Percentiles rank a stretch among this genome's conserved stretches.
phyloP scores from a whole-genome alignment of 768 basidiomycete species.

The Clavaria fumosa region DNA sequence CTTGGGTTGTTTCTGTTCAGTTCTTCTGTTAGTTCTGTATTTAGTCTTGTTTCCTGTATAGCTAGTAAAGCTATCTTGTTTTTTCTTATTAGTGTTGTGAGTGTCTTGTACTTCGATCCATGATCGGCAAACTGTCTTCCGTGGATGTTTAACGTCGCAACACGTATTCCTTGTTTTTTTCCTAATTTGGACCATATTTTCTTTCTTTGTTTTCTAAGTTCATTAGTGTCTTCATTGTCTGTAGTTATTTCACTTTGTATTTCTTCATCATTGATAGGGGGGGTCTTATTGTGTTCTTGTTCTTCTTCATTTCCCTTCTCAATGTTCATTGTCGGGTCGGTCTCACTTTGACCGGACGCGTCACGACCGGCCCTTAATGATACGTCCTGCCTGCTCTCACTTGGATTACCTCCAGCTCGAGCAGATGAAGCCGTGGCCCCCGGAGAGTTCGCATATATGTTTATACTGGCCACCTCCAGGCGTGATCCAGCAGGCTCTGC shows the following conservation, averaged over 20 bases:
- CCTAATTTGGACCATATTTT: neutral
- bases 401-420: neutral
- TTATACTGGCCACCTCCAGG: too few relatives aligned
- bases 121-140: constrained; percentile 6
- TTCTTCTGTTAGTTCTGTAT: constrained; percentile 2
- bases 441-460: too few relatives aligned
- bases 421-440: neutral
- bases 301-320: neutral
- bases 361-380: neutral
- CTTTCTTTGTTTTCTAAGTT: neutral
- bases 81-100: constrained; percentile 15
- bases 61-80: constrained; percentile 17
- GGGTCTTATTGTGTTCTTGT: neutral
- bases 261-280: neutral
- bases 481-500: too few relatives aligned
- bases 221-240: neutral
- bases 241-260: neutral
- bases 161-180: constrained; percentile 7
- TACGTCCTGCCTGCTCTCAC: neutral
- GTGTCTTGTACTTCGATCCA: constrained; percentile 14
- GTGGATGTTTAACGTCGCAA: constrained; percentile 16
- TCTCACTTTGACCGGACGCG: neutral
- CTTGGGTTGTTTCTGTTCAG: constrained; percentile 5
- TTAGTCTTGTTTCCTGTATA: constrained; percentile 21
- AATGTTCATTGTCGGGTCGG: neutral